Evolutionary conservation across 495 filamentous ascomycete genomes (phyloP), one percentile per base, ranked within the genome.

Genomic region (Neurospora discreta): DNA sequence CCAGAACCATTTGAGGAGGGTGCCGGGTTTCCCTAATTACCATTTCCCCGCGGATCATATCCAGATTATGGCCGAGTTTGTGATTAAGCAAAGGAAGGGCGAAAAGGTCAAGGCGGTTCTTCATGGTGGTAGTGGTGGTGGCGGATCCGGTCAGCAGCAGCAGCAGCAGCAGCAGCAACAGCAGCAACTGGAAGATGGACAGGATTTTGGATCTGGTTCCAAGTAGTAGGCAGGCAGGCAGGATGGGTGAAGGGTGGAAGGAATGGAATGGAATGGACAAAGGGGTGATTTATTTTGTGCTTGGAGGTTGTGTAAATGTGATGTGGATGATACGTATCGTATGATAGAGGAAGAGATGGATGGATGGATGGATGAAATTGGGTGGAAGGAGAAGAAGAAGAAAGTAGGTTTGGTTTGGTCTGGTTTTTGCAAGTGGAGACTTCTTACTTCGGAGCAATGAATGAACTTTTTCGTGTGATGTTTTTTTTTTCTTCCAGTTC

Each of bases 11-110:
- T 89, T 99, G 71, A 90, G 91, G 75, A 87, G 90, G 65, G 93
- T 98, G 6, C 95, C 95, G 4, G 95, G 95, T 0, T 99, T 98
- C 81, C 95, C 95, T 13, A 97, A 98, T 76, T 94, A 91, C 78
- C 95, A 98, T 82, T 98, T 97, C 83, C 96, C 96, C 1, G 95
- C 93, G 80, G 95, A 99, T 81, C 95, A 99, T 82, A 88, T 99
- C 76, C 92, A 94, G 81, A 88, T 99, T 75, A 88, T 93, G 83
- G 91, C 92, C 71, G 93, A 98, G 82, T 97, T 98, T 81, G 86
- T 90, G 71, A 90, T 98, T 82, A 98, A 97, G 83, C 87, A 87
- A 33, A 82, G 88, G 69, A 98, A 96, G 84, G 92, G 95, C 78
- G 91, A 89, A 79, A 94, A 94, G 83, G 52, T 65, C 9, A 65